phyloP scores from a whole-genome alignment of 2,329 filamentous ascomycete genomes.

The Lasiodiplodia hormozganensis region DNA sequence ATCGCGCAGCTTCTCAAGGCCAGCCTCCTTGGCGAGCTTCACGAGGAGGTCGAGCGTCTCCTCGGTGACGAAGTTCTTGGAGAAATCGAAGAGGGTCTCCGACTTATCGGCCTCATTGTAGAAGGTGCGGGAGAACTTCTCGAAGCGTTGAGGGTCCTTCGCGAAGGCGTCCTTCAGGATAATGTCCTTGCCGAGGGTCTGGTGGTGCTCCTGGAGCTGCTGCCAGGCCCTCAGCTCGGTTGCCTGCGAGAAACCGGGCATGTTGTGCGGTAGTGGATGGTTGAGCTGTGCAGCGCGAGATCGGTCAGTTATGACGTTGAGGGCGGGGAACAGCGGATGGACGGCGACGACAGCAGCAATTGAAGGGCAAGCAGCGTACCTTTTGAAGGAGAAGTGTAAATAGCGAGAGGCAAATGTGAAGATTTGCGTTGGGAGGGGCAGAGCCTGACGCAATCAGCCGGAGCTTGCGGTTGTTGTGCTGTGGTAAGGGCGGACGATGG shows the following conservation, averaged over 20 bases:
- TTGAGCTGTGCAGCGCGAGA: constrained; percentile 19
- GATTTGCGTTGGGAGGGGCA: background rate
- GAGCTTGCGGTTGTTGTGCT: constrained; percentile 15
- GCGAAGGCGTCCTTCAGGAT: constrained; percentile 93
- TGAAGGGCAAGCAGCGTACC: constrained; percentile 1
- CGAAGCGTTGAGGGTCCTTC: constrained; percentile 85
- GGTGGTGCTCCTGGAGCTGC: constrained; percentile 89
- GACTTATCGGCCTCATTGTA: constrained; percentile 76
- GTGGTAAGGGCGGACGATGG: background rate
- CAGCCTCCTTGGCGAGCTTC: constrained; percentile 89
- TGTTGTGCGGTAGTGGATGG: constrained; percentile 40
- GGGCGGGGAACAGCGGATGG: constrained; percentile 3
- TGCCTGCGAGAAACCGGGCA: constrained; percentile 78
- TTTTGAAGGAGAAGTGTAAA: background rate
- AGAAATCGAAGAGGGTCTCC: constrained; percentile 97
- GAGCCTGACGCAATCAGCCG: constrained; percentile 18
- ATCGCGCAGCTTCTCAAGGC: constrained; percentile 91
- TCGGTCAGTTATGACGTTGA: constrained; percentile 28
- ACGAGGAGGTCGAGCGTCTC: constrained; percentile 88
- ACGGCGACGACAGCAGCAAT: background rate
- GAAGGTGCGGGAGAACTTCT: constrained; percentile 89
- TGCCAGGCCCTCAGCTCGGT: constrained; percentile 87
- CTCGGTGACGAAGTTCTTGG: constrained; percentile 97
- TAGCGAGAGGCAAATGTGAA: background rate
- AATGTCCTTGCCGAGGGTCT: constrained; percentile 84